Base-by-base conservation (phyloP, 2,329 filamentous ascomycete genomes). In the Escovopsis sp. region DNA sequence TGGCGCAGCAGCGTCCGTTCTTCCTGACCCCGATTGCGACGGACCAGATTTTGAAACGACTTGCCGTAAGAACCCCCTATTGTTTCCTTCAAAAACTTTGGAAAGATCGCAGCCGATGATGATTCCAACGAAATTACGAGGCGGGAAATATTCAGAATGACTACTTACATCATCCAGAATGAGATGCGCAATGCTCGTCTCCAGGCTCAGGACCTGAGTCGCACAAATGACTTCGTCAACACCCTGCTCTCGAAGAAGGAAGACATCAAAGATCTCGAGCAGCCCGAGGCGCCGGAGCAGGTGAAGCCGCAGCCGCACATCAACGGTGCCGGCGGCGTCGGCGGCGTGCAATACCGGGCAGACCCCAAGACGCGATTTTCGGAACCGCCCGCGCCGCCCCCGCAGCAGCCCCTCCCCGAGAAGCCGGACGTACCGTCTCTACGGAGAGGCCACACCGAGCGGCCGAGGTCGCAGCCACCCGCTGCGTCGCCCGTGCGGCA, bases 151-250 rank as follows among this genome's bases (percentile, higher is more conserved):
- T n/a, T n/a, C n/a, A n/a, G n/a, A n/a, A n/a, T n/a, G n/a, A n/a
- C n/a, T n/a, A n/a, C n/a, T n/a, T n/a, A n/a, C n/a, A n/a, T n/a
- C n/a, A n/a, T n/a, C n/a, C n/a, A 94, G 86, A 72, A 75, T 49
- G 90, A 98, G 60, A 84, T 96, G 70, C 84, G 87, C 52, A 78
- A 78, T 48, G 88, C 90, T 28, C 80, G 81, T 46, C 73, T 93
- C 42, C 88, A 96, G 53, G 78, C 82, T 3, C 79, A 86, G 48
- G 88, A 96, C 45, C 69, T 98, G 21, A 71, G 75, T 26, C 76
- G 86, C 37, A 87, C 88, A 2, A 76, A 81, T 42, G 76, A 86
- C 36, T 93, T 90, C 49, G 68, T 96, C 43, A 76, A 76, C 40
- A 70, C 78, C 1, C 65, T 96, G 6, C 60, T 94, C 31, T 76